Percentiles rank a stretch among this genome's conserved stretches.
Evolutionary conservation across 305 asterid species (phyloP).

Genomic region (Fraxinus sp.): DNA sequence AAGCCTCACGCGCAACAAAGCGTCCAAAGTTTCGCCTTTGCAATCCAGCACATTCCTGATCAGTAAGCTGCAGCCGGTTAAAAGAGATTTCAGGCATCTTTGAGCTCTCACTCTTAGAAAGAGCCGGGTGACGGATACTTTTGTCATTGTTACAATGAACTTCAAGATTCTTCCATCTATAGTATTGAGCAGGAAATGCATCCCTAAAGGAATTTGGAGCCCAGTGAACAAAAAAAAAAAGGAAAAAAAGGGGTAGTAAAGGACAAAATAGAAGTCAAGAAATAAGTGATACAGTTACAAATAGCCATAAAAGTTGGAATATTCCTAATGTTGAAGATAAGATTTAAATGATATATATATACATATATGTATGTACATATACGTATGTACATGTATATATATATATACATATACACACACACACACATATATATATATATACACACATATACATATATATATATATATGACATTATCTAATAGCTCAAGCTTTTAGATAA

Average conservation of each 20-base stretch:
- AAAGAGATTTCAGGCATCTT: constrained; percentile 63
- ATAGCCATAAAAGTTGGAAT: constrained; percentile 8
- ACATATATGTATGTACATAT: too few species aligned
- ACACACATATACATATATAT: too few species aligned
- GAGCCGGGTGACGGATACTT: constrained; percentile 39
- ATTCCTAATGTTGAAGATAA: neutral
- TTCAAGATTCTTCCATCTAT: constrained; percentile 76
- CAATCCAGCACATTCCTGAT: constrained; percentile 52
- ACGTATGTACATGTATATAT: too few species aligned
- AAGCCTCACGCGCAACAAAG: constrained; percentile 74
- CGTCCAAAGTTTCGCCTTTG: constrained; percentile 61
- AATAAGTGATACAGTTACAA: constrained; percentile 10
- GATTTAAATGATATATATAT: neutral
- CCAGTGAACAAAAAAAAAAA: neutral
- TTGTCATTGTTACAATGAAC: constrained; percentile 72
- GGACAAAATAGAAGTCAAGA: neutral
- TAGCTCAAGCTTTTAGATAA: neutral
- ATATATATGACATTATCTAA: neutral
- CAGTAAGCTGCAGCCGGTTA: constrained; percentile 68
- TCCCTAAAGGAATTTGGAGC: constrained; percentile 44
- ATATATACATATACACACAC: too few species aligned
- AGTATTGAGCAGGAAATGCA: constrained; percentile 51
- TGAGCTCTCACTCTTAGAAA: constrained; percentile 45
- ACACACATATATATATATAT: too few species aligned
- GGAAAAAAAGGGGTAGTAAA: constrained; percentile 14